Evolutionary conservation across 768 basidiomycete species (phyloP).

Genomic region (Hygrophoropsis aurantiaca): DNA sequence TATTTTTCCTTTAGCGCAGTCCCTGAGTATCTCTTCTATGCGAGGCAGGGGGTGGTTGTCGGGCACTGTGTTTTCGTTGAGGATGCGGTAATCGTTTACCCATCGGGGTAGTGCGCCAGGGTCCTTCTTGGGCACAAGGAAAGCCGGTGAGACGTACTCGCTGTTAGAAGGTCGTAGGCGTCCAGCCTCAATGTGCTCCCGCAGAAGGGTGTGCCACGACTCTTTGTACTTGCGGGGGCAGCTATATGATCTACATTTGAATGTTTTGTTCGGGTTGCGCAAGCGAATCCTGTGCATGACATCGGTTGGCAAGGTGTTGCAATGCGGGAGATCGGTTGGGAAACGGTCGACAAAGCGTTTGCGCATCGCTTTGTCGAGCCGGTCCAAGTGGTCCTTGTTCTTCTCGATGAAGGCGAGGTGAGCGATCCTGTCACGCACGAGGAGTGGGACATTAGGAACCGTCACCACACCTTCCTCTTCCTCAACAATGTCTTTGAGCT

Average conservation of each 20-base stretch:
- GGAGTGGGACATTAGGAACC: not conserved
- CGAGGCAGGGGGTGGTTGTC: conserved; percentile 15
- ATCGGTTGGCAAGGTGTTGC: not conserved
- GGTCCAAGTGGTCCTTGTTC: not conserved
- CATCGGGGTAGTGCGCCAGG: conserved; percentile 10
- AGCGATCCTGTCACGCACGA: not conserved
- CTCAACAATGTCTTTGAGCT: not conserved
- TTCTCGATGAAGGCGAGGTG: not conserved
- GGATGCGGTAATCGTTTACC: conserved; percentile 17
- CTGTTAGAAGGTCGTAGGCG: conserved; percentile 20
- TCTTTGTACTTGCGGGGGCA: conserved; percentile 33
- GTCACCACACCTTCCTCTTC: not conserved
- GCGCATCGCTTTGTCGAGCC: too few relatives aligned
- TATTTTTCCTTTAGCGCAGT: conserved; percentile 14
- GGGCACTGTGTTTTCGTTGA: conserved; percentile 15
- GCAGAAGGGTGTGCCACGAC: conserved; percentile 30
- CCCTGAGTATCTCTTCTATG: conserved; percentile 15
- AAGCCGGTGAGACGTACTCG: not conserved
- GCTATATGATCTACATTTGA: conserved; percentile 25
- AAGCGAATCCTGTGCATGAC: not conserved
- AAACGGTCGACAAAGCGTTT: not conserved
- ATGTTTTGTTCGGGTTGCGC: not conserved
- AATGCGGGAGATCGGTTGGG: not conserved
- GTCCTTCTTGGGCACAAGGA: not conserved
- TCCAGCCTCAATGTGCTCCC: conserved; percentile 33